A percentile compares a stretch with the other conserved stretches of the same genome.
Conservation (phyloP, 2,329 filamentous ascomycete genomes). For the Dichotomopilus funicola region DNA sequence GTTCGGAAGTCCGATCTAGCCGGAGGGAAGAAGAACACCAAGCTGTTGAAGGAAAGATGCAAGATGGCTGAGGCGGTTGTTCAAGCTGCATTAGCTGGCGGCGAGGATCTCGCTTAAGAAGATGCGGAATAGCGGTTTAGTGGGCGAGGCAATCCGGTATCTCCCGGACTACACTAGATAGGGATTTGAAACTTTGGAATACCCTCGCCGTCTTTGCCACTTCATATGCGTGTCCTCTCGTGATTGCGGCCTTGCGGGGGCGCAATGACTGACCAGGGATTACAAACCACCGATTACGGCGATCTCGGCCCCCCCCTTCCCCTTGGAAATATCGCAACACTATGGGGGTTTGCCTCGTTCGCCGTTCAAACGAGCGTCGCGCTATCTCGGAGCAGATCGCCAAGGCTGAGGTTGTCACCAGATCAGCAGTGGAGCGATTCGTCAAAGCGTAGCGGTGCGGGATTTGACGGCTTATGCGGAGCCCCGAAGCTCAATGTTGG, state of each 20-base stretch:
- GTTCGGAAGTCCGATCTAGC: conserved; percentile 59
- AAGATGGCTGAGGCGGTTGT: conserved; percentile 37
- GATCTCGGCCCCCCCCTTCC: too few relatives aligned
- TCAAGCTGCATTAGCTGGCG: conserved; percentile 21
- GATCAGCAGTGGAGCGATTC: conserved; percentile 7
- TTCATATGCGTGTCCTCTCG: too few relatives aligned
- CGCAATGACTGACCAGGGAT: too few relatives aligned
- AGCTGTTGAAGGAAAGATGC: conserved; percentile 42
- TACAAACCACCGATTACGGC: too few relatives aligned
- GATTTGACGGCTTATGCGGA: conserved; percentile 18
- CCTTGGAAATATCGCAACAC: too few relatives aligned
- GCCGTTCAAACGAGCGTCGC: background rate
- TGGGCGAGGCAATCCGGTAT: background rate
- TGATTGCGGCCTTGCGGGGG: too few relatives aligned
- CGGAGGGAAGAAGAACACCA: conserved; percentile 41
- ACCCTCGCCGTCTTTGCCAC: too few relatives aligned
- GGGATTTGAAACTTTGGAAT: too few relatives aligned
- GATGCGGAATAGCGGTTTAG: background rate
- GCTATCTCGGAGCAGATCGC: conserved; percentile 2
- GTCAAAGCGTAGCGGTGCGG: conserved; percentile 6
- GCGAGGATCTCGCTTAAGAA: conserved; percentile 9
- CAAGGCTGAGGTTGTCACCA: conserved; percentile 7
- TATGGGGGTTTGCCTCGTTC: too few relatives aligned
- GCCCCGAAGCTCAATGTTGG: background rate
- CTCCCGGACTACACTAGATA: background rate